A percentile compares a stretch with the other conserved stretches of the same genome.
phyloP scores from a whole-genome alignment of 2,329 filamentous ascomycete species.

The Exophiala bonariae region DNA sequence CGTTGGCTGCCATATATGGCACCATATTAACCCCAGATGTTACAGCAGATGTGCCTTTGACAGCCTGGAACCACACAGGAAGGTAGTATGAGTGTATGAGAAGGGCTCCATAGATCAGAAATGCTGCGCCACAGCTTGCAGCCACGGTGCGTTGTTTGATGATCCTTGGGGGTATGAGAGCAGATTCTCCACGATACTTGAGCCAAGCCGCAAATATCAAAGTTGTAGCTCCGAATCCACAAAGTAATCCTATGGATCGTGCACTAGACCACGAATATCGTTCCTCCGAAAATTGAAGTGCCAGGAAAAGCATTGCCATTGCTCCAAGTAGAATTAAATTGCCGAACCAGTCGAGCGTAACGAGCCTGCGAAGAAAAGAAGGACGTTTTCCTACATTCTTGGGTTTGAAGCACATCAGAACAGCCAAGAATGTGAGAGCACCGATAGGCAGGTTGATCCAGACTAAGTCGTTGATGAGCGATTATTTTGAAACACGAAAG shows the following conservation, averaged over 20 bases:
- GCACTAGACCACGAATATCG: constrained; percentile 33
- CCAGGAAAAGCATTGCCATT: constrained; percentile 22
- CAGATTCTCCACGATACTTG: constrained; percentile 24
- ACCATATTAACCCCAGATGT: constrained; percentile 29
- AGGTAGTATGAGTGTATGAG: constrained; percentile 30
- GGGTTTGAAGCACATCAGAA: constrained; percentile 17
- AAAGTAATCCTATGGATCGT: constrained; percentile 36
- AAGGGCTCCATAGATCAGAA: constrained; percentile 26
- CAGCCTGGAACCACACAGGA: constrained; percentile 31
- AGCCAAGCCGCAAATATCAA: constrained; percentile 35
- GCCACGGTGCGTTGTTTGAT: constrained; percentile 23
- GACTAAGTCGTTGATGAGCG: too few relatives aligned
- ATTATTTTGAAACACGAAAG: too few relatives aligned
- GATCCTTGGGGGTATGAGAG: constrained; percentile 27
- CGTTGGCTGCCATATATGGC: constrained; percentile 25
- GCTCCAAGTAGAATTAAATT: constrained; percentile 56
- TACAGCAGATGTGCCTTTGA: constrained; percentile 23
- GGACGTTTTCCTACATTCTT: not conserved
- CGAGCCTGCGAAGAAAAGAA: constrained; percentile 23
- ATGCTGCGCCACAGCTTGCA: constrained; percentile 14
- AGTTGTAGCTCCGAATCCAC: constrained; percentile 30
- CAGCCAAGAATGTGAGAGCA: constrained; percentile 35
- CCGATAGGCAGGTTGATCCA: too few relatives aligned
- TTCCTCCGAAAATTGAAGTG: constrained; percentile 19
- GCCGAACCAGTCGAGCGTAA: constrained; percentile 55